These are phyloP conservation scores for Epichloe aotearoae DNA, from an alignment of 2,329 filamentous ascomycete species.

Conservation along the genomic window DNA sequence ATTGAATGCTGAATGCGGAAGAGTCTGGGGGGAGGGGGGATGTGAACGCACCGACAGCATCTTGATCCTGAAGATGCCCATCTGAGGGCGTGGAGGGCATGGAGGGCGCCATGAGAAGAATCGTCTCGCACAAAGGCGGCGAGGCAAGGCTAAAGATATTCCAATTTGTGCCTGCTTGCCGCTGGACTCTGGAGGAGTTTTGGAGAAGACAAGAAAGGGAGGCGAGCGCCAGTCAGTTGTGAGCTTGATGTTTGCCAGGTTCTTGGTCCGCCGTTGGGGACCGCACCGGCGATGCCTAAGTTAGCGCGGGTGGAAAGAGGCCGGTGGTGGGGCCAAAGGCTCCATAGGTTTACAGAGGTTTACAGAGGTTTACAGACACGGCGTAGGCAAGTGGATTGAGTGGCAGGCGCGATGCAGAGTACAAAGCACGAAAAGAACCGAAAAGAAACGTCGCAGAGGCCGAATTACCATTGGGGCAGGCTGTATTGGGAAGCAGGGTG, in stretches of 20 bases:
- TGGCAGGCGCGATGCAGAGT: background rate
- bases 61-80: constrained; percentile 5
- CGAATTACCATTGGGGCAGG: too few species aligned
- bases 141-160: constrained; percentile 1
- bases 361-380: background rate
- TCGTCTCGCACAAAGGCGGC: background rate
- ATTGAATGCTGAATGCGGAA: constrained; percentile 1
- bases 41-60: constrained; percentile 7
- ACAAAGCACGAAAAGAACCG: too few species aligned
- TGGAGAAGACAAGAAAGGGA: background rate
- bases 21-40: constrained; percentile 2
- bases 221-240: background rate
- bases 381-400: too few species aligned
- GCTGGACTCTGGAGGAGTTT: background rate
- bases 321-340: constrained; percentile 2
- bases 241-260: background rate
- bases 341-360: background rate
- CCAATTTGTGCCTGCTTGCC: background rate
- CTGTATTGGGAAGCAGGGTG: too few species aligned
- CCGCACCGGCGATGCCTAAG: background rate
- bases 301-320: constrained; percentile 1
- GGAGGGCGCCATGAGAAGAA: constrained; percentile 6
- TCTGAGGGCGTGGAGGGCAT: constrained; percentile 3
- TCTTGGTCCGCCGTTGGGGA: background rate
- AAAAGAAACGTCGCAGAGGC: too few species aligned